Evolutionary conservation across 345 rosid species (phyloP), one percentile per base, ranked within the genome.

Genomic region (Aurinia saxatilis): DNA sequence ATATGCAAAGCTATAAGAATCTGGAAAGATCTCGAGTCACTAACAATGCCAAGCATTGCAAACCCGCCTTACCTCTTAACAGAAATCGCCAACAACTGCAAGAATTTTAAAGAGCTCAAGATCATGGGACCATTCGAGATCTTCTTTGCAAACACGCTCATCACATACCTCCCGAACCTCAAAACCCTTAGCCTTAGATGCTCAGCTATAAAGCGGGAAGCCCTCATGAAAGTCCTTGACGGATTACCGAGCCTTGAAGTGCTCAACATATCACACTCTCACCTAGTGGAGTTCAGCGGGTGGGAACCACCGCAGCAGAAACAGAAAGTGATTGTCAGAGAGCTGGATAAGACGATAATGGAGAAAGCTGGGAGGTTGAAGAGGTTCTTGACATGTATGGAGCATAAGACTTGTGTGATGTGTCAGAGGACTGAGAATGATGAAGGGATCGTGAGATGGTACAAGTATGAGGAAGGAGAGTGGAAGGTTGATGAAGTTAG

Each of bases 41-140:
- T 92, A 38, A 92, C 98, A 42, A 89, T 92, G 95, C 96, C 96
- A 0, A 85, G 89, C 82, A 84, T 89, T 34, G 83, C 77, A 16
- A 75, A 77, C 60, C 87, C 90, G 25, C 80, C 78, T 17, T 80
- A 74, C 59, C 82, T 91, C 49, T 68, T 88, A 56, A 82, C 77
- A 63, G 95, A 84, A 72, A 91, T 91, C 13, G 80, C 86, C 47
- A 77, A 63, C 30, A 81, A 81, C 71, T 91, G 98, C 83, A 65
- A 59, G 37, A 60, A 60, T 0, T 34, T 61, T 27, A 58, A 75
- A 16, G 85, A 77, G 73, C 95, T 88, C 34, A 88, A 91, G 74
- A 67, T 90, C 76, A 90, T 84, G 95, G 95, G 97, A 8, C 85
- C 86, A 7, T 81, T 84, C 18, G 90, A 84, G 41, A 13, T 68